phyloP scores from a whole-genome alignment of 1,284 basidiomycete species.

The Thecaphora frezii region DNA sequence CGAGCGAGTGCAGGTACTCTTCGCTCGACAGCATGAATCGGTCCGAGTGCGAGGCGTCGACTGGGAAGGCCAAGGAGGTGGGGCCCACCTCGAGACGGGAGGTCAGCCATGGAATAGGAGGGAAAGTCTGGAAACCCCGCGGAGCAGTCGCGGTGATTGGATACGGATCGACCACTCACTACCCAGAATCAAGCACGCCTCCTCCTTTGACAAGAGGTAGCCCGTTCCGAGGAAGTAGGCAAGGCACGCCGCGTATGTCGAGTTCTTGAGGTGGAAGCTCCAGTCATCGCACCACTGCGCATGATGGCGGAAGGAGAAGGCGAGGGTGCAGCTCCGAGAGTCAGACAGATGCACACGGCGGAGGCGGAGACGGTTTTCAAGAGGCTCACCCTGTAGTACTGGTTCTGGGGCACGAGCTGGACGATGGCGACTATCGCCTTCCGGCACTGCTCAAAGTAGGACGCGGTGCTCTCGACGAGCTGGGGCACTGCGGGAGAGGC shows the following conservation, averaged over 20 bases:
- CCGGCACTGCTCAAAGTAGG: constrained; percentile 1
- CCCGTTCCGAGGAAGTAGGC: constrained; percentile 31
- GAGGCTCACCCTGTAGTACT: constrained; percentile 27
- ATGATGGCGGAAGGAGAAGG: neutral
- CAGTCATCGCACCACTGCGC: constrained; percentile 26
- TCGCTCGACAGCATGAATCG: constrained; percentile 40
- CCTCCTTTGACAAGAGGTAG: constrained; percentile 28
- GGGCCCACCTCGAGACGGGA: no score
- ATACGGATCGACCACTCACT: constrained; percentile 10
- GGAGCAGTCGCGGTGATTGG: no score
- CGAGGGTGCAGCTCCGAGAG: no score
- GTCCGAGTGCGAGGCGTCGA: neutral
- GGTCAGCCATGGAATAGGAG: no score
- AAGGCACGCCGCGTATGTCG: constrained; percentile 15
- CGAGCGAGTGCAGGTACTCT: constrained; percentile 51
- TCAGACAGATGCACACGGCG: neutral
- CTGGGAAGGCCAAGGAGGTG: constrained; percentile 1
- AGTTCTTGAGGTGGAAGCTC: constrained; percentile 11
- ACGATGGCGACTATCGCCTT: constrained; percentile 7
- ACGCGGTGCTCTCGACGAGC: neutral
- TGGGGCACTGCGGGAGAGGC: constrained; percentile 2
- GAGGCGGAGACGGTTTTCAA: neutral
- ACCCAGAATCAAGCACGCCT: constrained; percentile 21
- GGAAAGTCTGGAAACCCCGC: no score
- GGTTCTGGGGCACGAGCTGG: constrained; percentile 15